Evolutionary conservation across 257 asterid species (phyloP), one percentile per base, ranked within the genome.

Genomic region (Nicotiana obtusifolia): DNA sequence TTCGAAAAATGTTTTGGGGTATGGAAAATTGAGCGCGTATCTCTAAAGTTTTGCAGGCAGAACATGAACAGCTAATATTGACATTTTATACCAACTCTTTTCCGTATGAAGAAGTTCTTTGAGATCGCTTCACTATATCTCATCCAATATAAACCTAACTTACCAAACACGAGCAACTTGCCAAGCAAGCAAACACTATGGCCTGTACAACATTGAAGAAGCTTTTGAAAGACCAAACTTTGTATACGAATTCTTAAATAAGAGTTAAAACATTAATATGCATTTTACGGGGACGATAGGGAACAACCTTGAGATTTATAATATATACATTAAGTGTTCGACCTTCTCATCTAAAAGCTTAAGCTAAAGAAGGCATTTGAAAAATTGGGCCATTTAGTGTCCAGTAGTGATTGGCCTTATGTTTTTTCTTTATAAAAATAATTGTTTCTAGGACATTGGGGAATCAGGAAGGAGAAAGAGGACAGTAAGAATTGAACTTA

Each of bases 301-400:
- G 9, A 82, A 92, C 98, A 93, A 86, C 88, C 89, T n/a, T 71
- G 15, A 22, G 95, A 89, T 84, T 98, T 89, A 83, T 28, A 41
- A 81, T 93, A 95, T 1, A 41, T 41, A 8, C 10, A 8, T 10
- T 0, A 41, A 41, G 49, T 41, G 49, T 41, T 41, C 49, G 2
- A 2, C 49, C 11, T 41, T 41, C 49, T 41, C 11, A 1, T 41
- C 10, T 41, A 41, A 41, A 41, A 41, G 3, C 11, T 41, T 41
- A 41, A 41, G 49, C 7, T 8, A 41, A 41, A 41, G 49, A 41
- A 41, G 11, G 49, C 49, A 41, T 41, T 41, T 41, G 11, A 41
- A 41, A 8, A 41, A 41, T 6, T 37, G 7, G 47, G 47, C 10
- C 44, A 35, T 35, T 35, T 35, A 7, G 44, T 10, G 10, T 35